Conservation (phyloP, 2,329 filamentous ascomycete genomes). For the Penicillium freii region DNA sequence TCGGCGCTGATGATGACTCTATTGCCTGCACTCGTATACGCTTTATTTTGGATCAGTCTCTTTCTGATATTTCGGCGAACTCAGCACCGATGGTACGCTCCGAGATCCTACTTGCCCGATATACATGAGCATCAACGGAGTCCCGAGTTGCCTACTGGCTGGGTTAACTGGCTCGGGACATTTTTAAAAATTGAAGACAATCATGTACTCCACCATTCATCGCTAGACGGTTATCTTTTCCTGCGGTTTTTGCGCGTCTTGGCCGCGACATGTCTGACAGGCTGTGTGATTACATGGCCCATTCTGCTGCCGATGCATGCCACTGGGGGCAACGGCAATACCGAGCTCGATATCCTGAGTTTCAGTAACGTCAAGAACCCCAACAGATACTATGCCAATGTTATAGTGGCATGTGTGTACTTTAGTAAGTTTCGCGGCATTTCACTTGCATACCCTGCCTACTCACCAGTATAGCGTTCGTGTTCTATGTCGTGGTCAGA, state of each 20-base stretch:
- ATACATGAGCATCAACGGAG: conserved; percentile 48
- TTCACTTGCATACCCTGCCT: background rate
- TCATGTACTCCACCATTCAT: conserved; percentile 84
- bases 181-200: conserved; percentile 63
- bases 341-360: conserved; percentile 72
- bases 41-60: conserved; percentile 43
- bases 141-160: conserved; percentile 47
- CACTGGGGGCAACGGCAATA: conserved; percentile 68
- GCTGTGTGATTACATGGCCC: conserved; percentile 81
- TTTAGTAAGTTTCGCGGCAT: conserved; percentile 54
- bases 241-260: conserved; percentile 81
- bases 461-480: conserved; percentile 55
- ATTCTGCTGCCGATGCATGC: conserved; percentile 83
- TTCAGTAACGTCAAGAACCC: conserved; percentile 70
- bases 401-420: conserved; percentile 72
- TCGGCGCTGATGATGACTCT: conserved; percentile 51
- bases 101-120: conserved; percentile 44
- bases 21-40: conserved; percentile 47
- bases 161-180: conserved; percentile 55
- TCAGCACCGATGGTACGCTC: conserved; percentile 48
- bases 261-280: conserved; percentile 74
- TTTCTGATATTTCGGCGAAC: conserved; percentile 50
- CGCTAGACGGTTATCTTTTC: conserved; percentile 88
- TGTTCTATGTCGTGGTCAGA: conserved; percentile 81
- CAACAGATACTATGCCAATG: conserved; percentile 75